Conservation (phyloP, 2,329 filamentous ascomycete genomes). For the Thielaviopsis ethacetica region DNA sequence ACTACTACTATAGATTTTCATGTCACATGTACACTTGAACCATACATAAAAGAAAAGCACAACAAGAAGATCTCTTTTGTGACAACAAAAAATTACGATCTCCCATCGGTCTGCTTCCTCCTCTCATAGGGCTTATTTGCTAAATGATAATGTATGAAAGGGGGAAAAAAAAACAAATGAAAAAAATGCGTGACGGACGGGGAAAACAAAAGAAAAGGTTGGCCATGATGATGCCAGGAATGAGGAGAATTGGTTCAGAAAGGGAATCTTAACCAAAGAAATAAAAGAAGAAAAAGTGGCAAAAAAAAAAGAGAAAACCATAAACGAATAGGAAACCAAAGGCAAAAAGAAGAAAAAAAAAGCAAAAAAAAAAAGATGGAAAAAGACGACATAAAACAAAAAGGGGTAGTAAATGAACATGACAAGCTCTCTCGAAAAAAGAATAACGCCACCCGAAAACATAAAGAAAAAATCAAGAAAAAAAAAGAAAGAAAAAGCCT, state of each 20-base stretch:
- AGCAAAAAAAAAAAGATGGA: not conserved
- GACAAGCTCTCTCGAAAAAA: not conserved
- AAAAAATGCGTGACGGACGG: not conserved
- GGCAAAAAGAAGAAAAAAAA: constrained; percentile 1
- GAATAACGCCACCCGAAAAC: not conserved
- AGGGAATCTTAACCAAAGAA: too few species aligned
- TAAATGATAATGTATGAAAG: too few species aligned
- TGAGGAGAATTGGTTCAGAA: too few species aligned
- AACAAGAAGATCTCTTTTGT: not conserved
- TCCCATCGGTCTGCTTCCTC: too few species aligned
- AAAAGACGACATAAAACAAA: constrained; percentile 1
- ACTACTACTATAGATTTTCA: too few species aligned
- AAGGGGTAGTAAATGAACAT: not conserved
- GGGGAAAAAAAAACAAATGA: too few species aligned
- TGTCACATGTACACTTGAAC: too few species aligned
- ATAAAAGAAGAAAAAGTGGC: too few species aligned
- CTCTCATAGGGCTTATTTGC: too few species aligned
- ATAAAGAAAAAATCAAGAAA: constrained; percentile 3
- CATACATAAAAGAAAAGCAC: too few species aligned
- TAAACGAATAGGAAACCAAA: constrained; percentile 2
- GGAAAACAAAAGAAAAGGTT: too few species aligned
- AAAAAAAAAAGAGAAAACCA: not conserved
- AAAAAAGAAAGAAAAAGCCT: not conserved
- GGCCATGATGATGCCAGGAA: too few species aligned
- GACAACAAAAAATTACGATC: not conserved